Evolutionary conservation across 192 early-diverging fungal species (phyloP).

Genomic region (Entophlyctis luteolus): DNA sequence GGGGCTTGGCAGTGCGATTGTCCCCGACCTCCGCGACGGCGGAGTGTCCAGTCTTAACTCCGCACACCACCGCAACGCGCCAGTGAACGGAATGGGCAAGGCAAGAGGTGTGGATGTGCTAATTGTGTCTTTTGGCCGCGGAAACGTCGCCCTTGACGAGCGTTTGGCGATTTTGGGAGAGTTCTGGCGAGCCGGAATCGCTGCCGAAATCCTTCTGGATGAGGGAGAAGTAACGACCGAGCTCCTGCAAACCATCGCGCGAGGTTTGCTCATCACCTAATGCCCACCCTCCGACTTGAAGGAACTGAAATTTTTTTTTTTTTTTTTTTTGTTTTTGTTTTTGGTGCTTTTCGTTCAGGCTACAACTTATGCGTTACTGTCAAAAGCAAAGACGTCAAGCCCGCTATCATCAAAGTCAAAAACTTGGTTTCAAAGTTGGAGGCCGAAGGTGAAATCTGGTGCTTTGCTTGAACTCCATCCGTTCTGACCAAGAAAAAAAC

Average conservation of each 20-base stretch:
- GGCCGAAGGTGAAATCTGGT: slow-evolving; percentile 32
- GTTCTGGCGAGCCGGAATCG: slow-evolving; percentile 72
- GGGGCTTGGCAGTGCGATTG: slow-evolving; percentile 48
- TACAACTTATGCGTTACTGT: slow-evolving; percentile 25
- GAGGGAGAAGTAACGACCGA: slow-evolving; percentile 19
- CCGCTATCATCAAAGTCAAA: slow-evolving; percentile 41
- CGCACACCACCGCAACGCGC: too few relatives aligned
- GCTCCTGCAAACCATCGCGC: slow-evolving; percentile 1
- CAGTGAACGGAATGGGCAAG: slow-evolving; percentile 7
- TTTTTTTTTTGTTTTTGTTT: too few relatives aligned
- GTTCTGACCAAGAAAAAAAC: not conserved
- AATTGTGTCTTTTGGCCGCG: slow-evolving; percentile 77
- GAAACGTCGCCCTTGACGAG: slow-evolving; percentile 62
- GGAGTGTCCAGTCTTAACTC: slow-evolving; percentile 16
- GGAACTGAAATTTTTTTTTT: too few relatives aligned
- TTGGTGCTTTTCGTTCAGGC: not conserved
- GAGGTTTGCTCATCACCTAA: not conserved
- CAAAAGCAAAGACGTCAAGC: slow-evolving; percentile 32
- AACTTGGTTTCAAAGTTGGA: slow-evolving; percentile 38
- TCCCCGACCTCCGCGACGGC: slow-evolving; percentile 38
- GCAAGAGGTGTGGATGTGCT: slow-evolving; percentile 65
- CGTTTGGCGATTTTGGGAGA: slow-evolving; percentile 73
- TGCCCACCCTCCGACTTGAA: not conserved
- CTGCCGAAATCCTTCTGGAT: slow-evolving; percentile 66
- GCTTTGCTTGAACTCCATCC: not conserved